phyloP scores from a whole-genome alignment of 1,284 basidiomycete species.

The Apiotrichum sp. region DNA sequence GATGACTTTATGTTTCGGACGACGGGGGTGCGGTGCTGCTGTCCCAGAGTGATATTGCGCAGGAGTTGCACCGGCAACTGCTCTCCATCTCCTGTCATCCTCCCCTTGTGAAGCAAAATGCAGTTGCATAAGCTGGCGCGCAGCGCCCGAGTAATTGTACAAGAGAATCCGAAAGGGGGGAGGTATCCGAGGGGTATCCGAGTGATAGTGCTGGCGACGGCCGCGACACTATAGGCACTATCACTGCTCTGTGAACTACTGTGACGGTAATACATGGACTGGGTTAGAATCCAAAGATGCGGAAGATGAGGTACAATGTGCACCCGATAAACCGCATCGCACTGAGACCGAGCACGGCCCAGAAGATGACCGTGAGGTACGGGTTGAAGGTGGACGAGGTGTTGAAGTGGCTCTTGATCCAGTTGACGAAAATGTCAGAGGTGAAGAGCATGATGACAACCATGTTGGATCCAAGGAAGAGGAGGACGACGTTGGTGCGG shows the following conservation, averaged over 20 bases:
- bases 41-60: no score
- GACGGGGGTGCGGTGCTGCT: no score
- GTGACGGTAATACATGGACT: no score
- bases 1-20: no score
- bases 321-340: constrained; percentile 72
- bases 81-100: no score
- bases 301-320: constrained; percentile 66
- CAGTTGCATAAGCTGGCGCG: background rate
- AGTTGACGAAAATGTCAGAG: constrained; percentile 60
- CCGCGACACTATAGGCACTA: no score
- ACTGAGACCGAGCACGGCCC: constrained; percentile 71
- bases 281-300: constrained; percentile 45
- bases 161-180: background rate
- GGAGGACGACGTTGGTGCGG: constrained; percentile 70
- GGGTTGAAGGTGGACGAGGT: constrained; percentile 63
- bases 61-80: no score
- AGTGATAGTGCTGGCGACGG: no score
- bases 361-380: constrained; percentile 75
- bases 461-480: constrained; percentile 82
- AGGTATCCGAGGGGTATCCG: no score
- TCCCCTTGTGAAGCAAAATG: background rate
- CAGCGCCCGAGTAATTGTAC: background rate
- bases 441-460: constrained; percentile 76
- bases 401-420: constrained; percentile 35
- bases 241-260: no score